Base-by-base conservation (phyloP, 768 basidiomycete genomes). In the Ramaria rubella region DNA sequence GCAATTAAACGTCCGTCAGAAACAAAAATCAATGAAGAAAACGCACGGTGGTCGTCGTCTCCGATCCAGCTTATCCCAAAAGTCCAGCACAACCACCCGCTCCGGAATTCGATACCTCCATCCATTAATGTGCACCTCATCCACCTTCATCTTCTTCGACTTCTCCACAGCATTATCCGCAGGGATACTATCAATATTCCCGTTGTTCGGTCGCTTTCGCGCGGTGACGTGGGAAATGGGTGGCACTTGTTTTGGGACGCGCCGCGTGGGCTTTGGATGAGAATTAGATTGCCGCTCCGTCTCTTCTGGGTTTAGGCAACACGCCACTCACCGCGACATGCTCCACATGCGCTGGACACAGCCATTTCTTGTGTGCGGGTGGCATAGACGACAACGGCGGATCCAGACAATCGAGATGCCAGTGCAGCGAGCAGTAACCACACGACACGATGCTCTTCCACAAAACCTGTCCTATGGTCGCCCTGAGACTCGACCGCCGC, bases 291-390 rank as follows among this genome's bases (percentile, higher is more conserved):
- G n/a, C n/a, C n/a, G n/a, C n/a, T n/a, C n/a, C n/a, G 23, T n/a
- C 11, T n/a, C 17, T n/a, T 8, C n/a, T n/a, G 23, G 44, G 27
- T 27, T 23, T 26, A 52, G 44, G 55, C 33, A 19, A 45, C 29
- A 40, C 48, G 33, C 50, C 6, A 75, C 91, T 70, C 67, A 95
- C 94, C 58, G 90, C 69, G 52, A 85, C 78, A 57, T 84, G 82
- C 61, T 96, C 94, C n/a, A 83, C 85, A 67, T 99, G 96, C 65
- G 95, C 92, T 7, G 96, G 96, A 69, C 96, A 99, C 94, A 95
- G 96, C 94, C 95, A 99, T 69, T 94, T 96, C 76, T 85, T 89
- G 62, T 82, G 83, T 57, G 86, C 82, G 12, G 87, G 79, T 3
- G 96, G 96, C 80, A 98, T 85, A 38, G 78, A 78, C 23, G 86